Conservation (phyloP, 2,329 filamentous ascomycete genomes). For the Xylaria sp. region DNA sequence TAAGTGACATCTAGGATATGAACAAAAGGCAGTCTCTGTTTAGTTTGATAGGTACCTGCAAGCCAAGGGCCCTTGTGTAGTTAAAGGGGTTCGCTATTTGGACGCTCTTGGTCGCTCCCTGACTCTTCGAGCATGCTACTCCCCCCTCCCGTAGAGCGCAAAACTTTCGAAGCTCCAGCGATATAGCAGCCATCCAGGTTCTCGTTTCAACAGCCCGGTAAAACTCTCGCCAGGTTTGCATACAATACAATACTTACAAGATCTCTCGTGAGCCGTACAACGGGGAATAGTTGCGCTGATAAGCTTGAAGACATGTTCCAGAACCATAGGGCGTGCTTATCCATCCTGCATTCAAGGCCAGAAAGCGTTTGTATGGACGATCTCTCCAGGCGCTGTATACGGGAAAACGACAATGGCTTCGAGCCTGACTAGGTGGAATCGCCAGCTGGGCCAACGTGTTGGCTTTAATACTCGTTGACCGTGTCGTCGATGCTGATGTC, state of each 20-base stretch:
- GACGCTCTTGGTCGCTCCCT: neutral
- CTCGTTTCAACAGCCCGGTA: too few species aligned
- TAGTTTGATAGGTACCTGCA: neutral
- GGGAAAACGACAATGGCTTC: neutral
- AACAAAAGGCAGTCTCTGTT: neutral
- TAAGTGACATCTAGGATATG: neutral
- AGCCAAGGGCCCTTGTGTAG: neutral
- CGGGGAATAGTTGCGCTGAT: neutral
- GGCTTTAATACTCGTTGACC: neutral
- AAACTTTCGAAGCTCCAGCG: neutral
- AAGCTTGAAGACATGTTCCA: neutral
- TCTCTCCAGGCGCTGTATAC: neutral
- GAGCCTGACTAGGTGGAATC: neutral
- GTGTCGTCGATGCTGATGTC: neutral
- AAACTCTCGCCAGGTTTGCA: neutral
- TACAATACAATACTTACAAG: neutral
- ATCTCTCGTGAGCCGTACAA: neutral
- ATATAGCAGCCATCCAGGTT: neutral
- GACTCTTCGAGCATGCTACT: neutral
- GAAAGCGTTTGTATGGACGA: neutral
- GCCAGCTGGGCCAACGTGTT: neutral
- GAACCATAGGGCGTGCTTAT: neutral
- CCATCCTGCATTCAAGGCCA: neutral
- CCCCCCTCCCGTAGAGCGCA: neutral
- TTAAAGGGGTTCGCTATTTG: neutral